phyloP scores from a whole-genome alignment of 1,139 yeast genomes.

The Hansenula sp. region DNA sequence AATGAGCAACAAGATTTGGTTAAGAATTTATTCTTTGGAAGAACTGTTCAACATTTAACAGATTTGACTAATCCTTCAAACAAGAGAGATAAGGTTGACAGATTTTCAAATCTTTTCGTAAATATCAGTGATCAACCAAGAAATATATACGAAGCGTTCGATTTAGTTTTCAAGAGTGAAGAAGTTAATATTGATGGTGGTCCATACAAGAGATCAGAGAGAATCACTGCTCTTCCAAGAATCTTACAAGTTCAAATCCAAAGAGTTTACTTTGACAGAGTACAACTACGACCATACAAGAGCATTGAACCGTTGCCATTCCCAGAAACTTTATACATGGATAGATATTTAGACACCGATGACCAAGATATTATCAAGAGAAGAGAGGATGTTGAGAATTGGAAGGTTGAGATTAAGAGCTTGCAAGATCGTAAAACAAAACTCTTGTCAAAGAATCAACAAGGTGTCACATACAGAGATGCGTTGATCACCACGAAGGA shows the following conservation, averaged over 20 bases:
- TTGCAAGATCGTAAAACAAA: slow-evolving; percentile 40
- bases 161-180: slow-evolving; percentile 71
- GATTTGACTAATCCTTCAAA: slow-evolving; percentile 28
- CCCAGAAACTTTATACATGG: slow-evolving; percentile 73
- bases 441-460: slow-evolving; percentile 39
- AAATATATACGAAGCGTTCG: slow-evolving; percentile 86
- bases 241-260: slow-evolving; percentile 90
- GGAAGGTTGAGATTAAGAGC: slow-evolving; percentile 54
- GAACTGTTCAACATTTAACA: slow-evolving; percentile 50
- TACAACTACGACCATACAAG: slow-evolving; percentile 69
- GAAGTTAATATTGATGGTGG: slow-evolving; percentile 70
- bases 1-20: slow-evolving; percentile 81
- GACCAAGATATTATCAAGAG: slow-evolving; percentile 47
- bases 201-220: slow-evolving; percentile 64
- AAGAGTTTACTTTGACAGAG: slow-evolving; percentile 85
- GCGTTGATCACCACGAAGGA: slow-evolving; percentile 51
- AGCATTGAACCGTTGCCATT: slow-evolving; percentile 80
- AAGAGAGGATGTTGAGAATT: slow-evolving; percentile 54
- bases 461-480: slow-evolving; percentile 44
- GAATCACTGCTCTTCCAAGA: slow-evolving; percentile 70
- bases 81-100: slow-evolving; percentile 60
- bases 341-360: slow-evolving; percentile 75
- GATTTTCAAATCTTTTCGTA: slow-evolving; percentile 77
- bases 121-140: slow-evolving; percentile 87
- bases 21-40: slow-evolving; percentile 77